phyloP scores from a whole-genome alignment of 225 moss, liverwort and hornwort species.

The Physcomitrium patens region DNA sequence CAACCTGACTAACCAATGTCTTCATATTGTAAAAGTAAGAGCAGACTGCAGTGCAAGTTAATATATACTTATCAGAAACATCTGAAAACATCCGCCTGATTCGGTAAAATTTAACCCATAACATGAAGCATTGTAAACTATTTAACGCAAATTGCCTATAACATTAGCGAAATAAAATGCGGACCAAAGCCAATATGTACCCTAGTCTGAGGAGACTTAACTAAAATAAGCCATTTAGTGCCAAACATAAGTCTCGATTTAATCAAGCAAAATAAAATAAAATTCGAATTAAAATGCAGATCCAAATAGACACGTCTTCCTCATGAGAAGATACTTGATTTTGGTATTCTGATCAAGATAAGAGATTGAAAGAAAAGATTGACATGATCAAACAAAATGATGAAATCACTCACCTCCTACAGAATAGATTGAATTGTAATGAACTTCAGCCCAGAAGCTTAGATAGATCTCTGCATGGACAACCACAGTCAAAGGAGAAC shows the following conservation, averaged over 20 bases:
- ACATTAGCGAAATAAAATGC: not conserved
- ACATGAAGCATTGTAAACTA: too few relatives aligned
- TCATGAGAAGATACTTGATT: conserved; percentile 12
- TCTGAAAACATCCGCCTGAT: too few relatives aligned
- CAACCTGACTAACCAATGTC: too few relatives aligned
- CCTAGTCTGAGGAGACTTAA: not conserved
- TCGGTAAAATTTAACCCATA: too few relatives aligned
- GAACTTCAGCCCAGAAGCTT: conserved; percentile 71
- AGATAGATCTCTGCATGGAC: conserved; percentile 63
- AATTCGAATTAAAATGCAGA: not conserved
- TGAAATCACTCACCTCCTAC: conserved; percentile 44
- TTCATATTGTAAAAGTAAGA: too few relatives aligned
- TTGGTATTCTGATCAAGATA: not conserved
- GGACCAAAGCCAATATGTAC: not conserved
- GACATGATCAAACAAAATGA: conserved; percentile 3
- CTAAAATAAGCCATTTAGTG: not conserved
- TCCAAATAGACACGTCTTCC: conserved; percentile 9
- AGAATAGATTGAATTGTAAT: conserved; percentile 69
- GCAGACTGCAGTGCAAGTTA: too few relatives aligned
- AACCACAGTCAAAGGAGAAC: not conserved
- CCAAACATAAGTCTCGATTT: not conserved
- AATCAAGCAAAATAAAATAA: not conserved
- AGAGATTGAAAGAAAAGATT: conserved; percentile 8
- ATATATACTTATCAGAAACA: too few relatives aligned
- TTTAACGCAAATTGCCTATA: too few relatives aligned